phyloP scores from a whole-genome alignment of 1,139 yeast species.

The Pichia terricola region DNA sequence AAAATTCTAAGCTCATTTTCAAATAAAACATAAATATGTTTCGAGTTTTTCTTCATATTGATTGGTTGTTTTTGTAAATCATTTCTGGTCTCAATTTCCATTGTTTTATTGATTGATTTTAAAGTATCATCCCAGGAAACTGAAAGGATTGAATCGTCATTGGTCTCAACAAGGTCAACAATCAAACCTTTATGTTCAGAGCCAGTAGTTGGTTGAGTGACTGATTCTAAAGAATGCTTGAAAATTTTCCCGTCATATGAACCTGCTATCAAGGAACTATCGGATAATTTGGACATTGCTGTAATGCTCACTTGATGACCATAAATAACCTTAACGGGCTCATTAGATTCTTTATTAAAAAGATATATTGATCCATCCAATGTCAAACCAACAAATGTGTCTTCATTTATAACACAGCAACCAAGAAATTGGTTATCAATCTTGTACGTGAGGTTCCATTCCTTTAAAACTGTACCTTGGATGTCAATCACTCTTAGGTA shows the following conservation, averaged over 20 bases:
- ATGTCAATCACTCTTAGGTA: slow-evolving; percentile 50
- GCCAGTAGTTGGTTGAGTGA: slow-evolving; percentile 31
- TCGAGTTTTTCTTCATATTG: slow-evolving; percentile 30
- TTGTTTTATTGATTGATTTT: slow-evolving; percentile 31
- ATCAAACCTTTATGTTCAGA: slow-evolving; percentile 50
- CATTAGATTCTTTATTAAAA: slow-evolving; percentile 33
- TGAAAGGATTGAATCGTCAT: slow-evolving; percentile 29
- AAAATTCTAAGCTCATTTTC: slow-evolving; percentile 37
- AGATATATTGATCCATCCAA: slow-evolving; percentile 63
- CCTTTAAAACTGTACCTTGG: slow-evolving; percentile 30
- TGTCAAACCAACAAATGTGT: slow-evolving; percentile 56
- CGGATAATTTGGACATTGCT: slow-evolving; percentile 33
- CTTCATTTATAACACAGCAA: slow-evolving; percentile 57
- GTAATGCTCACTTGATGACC: slow-evolving; percentile 87
- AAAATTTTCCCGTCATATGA: slow-evolving; percentile 74
- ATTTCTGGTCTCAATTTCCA: slow-evolving; percentile 18
- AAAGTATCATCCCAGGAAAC: slow-evolving; percentile 89
- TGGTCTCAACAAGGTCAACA: slow-evolving; percentile 30
- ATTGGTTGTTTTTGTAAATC: slow-evolving; percentile 54
- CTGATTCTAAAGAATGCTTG: slow-evolving; percentile 38
- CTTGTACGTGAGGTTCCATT: slow-evolving; percentile 36
- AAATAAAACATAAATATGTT: slow-evolving; percentile 35
- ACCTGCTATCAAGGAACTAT: slow-evolving; percentile 40
- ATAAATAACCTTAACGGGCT: slow-evolving; percentile 37
- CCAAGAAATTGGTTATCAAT: slow-evolving; percentile 73